Evolutionary conservation across 2,329 filamentous ascomycete species (phyloP), one percentile per base, ranked within the genome.

Genomic region (Fusarium coicis): DNA sequence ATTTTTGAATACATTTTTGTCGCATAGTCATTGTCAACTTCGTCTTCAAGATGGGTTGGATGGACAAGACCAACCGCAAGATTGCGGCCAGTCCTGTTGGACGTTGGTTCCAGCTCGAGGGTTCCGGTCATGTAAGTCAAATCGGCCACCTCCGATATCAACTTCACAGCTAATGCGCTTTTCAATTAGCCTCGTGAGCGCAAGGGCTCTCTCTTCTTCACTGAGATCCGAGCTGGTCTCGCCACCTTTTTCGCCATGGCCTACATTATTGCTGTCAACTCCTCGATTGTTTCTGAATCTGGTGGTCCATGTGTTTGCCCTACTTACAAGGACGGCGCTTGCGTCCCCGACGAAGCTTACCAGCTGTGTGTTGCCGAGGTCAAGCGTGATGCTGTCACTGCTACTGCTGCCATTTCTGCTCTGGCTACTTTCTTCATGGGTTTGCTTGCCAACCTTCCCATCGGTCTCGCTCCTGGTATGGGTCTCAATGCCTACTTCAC

Each of bases 401-500:
- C 92, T 16, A 97, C 94, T 9, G 93, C 94, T 49, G 94, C 94
- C 61, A 95, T 96, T 73, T 88, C 93, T 19, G 92, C 93, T 32
- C 83, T 97, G 52, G 89, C 92, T 7, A 92, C 90, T n/a, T 95
- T 97, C 81, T 91, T 87, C 81, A 95, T 97, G 92, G 94, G 94
- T 26, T 81, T 96, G 3, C 90, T 95, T 72, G 92, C 94, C 70
- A 97, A 97, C 75, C 85, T 96, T 16, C 83, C 82, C 23, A 78
- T 82, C 52, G 82, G 80, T 57, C 77, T 84, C 30, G 83, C 83
- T 54, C 84, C 84, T 54, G 84, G 84, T 72, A 85, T 85, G 84
- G 84, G 94, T 32, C 82, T 97, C 62, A 97, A 97, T 79, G 94
- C 94, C 23, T 97, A 97, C 81, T 97, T 97, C 79, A 89, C 94